Conservation (phyloP, 2,329 filamentous ascomycete genomes). For the Calonectria fujianensis region DNA sequence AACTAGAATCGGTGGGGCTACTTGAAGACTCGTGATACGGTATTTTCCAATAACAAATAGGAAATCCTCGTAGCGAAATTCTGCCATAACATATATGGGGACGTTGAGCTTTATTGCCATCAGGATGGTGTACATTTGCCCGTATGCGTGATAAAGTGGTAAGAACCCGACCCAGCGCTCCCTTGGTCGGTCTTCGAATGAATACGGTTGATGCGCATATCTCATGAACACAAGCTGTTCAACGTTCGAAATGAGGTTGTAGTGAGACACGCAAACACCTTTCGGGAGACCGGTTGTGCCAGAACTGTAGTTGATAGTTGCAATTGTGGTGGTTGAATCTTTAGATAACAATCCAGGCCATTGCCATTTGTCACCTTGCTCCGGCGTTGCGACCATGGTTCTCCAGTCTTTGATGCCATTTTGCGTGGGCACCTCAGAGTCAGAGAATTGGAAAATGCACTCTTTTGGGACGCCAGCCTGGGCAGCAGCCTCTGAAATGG, state of each 20-base stretch:
- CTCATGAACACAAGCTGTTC: constrained; percentile 69
- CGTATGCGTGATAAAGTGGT: constrained; percentile 79
- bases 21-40: constrained; percentile 71
- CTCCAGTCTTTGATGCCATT: constrained; percentile 66
- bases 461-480: constrained; percentile 63
- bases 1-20: constrained; percentile 76
- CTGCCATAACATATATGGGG: constrained; percentile 74
- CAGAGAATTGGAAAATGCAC: constrained; percentile 70
- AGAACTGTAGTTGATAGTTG: constrained; percentile 70
- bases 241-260: constrained; percentile 70
- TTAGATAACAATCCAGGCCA: constrained; percentile 63
- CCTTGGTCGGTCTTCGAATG: constrained; percentile 60
- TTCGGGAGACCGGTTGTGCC: constrained; percentile 72
- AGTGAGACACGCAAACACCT: constrained; percentile 69
- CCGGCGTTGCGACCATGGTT: constrained; percentile 59
- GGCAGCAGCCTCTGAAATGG: constrained; percentile 65
- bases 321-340: constrained; percentile 60
- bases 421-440: constrained; percentile 56
- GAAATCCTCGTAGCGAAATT: constrained; percentile 73
- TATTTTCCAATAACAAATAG: constrained; percentile 69
- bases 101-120: constrained; percentile 65
- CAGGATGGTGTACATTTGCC: constrained; percentile 72
- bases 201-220: constrained; percentile 61
- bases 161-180: constrained; percentile 76
- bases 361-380: constrained; percentile 60